phyloP scores from a whole-genome alignment of 495 filamentous ascomycete genomes.

The Penicillium salamii region DNA sequence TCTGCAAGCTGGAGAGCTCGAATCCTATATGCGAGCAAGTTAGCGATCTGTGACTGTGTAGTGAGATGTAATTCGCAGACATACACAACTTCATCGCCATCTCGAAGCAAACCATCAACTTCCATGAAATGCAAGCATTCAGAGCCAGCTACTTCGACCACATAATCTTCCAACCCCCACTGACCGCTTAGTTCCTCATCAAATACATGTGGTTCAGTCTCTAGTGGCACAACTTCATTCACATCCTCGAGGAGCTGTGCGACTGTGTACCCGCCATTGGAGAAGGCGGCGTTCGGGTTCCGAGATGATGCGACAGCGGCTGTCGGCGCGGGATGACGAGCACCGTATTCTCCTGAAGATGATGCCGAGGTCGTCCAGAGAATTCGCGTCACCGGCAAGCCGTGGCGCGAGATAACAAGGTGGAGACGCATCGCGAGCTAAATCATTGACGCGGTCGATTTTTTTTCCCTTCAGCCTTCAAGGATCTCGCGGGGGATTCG shows the following conservation, averaged over 20 bases:
- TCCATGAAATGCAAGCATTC: constrained; percentile 88
- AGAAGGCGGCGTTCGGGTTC: constrained; percentile 44
- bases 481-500: background rate
- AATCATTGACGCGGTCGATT: constrained; percentile 13
- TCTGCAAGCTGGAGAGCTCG: constrained; percentile 76
- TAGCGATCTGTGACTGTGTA: background rate
- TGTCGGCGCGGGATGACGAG: constrained; percentile 22
- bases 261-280: constrained; percentile 62
- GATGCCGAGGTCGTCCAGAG: constrained; percentile 59
- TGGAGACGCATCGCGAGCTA: constrained; percentile 64
- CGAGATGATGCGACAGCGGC: constrained; percentile 37
- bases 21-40: constrained; percentile 53
- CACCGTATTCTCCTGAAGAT: constrained; percentile 29
- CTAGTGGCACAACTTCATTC: constrained; percentile 79
- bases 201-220: constrained; percentile 52
- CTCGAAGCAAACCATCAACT: constrained; percentile 65
- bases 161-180: constrained; percentile 93
- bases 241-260: constrained; percentile 80
- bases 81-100: constrained; percentile 83
- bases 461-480: background rate
- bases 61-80: constrained; percentile 18
- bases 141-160: constrained; percentile 76
- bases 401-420: constrained; percentile 76
- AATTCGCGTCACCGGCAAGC: constrained; percentile 69
- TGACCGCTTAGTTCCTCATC: constrained; percentile 46